Percentiles rank a stretch among this genome's conserved stretches.
Conservation (phyloP, 805 yeast genomes). For the Schwanniomyces yamadae region DNA sequence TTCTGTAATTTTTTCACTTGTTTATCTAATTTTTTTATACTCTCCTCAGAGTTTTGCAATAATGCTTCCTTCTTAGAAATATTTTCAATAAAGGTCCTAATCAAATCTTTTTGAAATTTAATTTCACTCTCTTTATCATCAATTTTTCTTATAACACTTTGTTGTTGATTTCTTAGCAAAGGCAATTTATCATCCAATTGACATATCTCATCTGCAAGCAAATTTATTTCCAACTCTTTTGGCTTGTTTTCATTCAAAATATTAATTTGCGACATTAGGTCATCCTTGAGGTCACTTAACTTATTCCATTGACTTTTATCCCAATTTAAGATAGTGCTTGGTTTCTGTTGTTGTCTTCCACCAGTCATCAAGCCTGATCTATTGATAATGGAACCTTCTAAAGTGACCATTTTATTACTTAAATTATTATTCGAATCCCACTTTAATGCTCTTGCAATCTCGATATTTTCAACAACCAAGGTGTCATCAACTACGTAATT, state of each 20-base stretch:
- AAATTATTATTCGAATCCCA: slow-evolving; percentile 54
- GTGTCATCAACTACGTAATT: slow-evolving; percentile 79
- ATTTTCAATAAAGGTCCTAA: slow-evolving; percentile 19
- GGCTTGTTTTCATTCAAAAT: slow-evolving; percentile 48
- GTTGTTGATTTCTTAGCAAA: slow-evolving; percentile 42
- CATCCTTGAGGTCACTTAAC: slow-evolving; percentile 51
- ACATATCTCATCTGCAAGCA: slow-evolving; percentile 48
- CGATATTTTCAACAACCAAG: slow-evolving; percentile 69
- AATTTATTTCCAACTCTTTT: slow-evolving; percentile 55
- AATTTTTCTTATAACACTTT: slow-evolving; percentile 44
- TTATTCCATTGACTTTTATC: slow-evolving; percentile 64
- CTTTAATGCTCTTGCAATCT: slow-evolving; percentile 66
- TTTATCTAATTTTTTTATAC: slow-evolving; percentile 20
- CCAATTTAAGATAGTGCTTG: slow-evolving; percentile 54
- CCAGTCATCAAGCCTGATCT: slow-evolving; percentile 92
- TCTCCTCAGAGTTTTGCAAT: slow-evolving; percentile 14
- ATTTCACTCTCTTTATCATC: slow-evolving; percentile 51
- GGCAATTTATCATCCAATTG: slow-evolving; percentile 42
- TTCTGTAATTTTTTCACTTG: slow-evolving; percentile 36
- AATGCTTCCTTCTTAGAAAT: slow-evolving; percentile 14
- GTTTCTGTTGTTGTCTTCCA: slow-evolving; percentile 55
- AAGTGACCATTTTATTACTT: slow-evolving; percentile 67
- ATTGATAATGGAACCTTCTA: slow-evolving; percentile 83
- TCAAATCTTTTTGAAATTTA: slow-evolving; percentile 39
- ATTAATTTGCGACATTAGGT: slow-evolving; percentile 50